Evolutionary conservation across 75 land plant species (phyloP).

Genomic region (Pinus tabuliformis): DNA sequence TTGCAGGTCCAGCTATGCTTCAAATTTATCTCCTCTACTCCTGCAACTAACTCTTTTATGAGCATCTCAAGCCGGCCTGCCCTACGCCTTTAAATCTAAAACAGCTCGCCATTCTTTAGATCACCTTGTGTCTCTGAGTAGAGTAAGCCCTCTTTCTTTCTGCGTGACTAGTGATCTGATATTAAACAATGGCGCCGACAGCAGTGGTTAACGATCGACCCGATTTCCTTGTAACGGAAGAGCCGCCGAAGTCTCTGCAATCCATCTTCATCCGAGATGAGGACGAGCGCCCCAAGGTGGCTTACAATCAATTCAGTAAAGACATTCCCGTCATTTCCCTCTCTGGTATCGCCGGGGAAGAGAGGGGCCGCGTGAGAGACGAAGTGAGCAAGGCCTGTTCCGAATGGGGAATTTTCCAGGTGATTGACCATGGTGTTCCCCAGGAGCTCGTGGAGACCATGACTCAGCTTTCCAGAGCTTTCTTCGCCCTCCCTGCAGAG

Average conservation of each 20-base stretch:
- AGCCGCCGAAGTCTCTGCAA: slow-evolving; percentile 27
- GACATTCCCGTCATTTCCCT: slow-evolving; percentile 18
- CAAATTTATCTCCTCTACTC: no score
- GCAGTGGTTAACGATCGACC: no score
- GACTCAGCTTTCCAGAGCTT: background rate
- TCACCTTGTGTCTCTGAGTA: no score
- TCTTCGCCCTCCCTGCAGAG: slow-evolving; percentile 20
- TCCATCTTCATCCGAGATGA: slow-evolving; percentile 9
- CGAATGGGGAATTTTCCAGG: slow-evolving; percentile 31
- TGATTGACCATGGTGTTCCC: slow-evolving; percentile 15
- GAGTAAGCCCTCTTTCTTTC: no score
- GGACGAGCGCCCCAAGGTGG: slow-evolving; percentile 13
- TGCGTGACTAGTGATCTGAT: no score
- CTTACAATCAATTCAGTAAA: slow-evolving; percentile 9
- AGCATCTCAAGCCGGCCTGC: no score
- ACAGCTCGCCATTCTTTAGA: no score
- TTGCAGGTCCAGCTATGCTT: no score
- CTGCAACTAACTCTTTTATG: no score
- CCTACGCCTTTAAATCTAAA: no score
- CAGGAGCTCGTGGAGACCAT: background rate
- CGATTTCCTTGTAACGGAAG: slow-evolving; percentile 25
- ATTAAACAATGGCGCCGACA: no score
- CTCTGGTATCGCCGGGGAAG: background rate
- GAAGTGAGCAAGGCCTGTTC: slow-evolving; percentile 12
- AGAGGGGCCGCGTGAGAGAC: slow-evolving; percentile 32